Conservation (phyloP, 208 protist species). For the Trichomonas vaginalis region DNA sequence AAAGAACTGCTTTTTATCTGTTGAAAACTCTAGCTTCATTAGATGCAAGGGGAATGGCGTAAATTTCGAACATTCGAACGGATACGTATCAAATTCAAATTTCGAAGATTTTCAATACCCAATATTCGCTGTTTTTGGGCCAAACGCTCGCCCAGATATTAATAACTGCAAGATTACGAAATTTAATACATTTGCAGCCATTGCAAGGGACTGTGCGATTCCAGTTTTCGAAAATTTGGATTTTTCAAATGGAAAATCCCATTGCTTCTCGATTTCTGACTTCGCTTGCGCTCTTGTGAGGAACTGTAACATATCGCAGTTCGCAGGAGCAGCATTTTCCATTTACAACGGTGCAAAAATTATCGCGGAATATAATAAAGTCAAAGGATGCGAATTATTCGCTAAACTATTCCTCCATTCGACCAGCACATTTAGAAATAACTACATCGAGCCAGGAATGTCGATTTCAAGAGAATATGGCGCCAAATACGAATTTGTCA, state of each 20-base stretch:
- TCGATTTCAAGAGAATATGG: neutral
- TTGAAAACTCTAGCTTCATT: neutral
- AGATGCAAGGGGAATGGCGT: neutral
- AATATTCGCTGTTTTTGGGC: neutral
- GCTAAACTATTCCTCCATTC: neutral
- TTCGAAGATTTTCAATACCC: neutral
- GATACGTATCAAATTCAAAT: neutral
- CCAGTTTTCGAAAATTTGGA: neutral
- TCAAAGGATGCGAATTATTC: neutral
- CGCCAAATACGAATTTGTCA: neutral
- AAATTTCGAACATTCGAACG: neutral
- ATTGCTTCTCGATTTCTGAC: neutral
- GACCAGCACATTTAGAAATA: neutral
- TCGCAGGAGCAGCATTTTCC: neutral
- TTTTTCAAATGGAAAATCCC: neutral
- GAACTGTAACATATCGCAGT: neutral
- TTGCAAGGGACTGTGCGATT: neutral
- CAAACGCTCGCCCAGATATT: neutral
- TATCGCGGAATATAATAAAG: neutral
- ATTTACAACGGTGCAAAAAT: neutral
- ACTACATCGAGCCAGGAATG: neutral
- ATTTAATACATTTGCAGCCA: neutral
- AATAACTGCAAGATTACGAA: neutral
- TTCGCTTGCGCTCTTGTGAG: neutral
- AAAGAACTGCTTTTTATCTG: neutral